Evolutionary conservation across 2,329 filamentous ascomycete genomes (phyloP).

Genomic region (Colletotrichum sansevieriae): DNA sequence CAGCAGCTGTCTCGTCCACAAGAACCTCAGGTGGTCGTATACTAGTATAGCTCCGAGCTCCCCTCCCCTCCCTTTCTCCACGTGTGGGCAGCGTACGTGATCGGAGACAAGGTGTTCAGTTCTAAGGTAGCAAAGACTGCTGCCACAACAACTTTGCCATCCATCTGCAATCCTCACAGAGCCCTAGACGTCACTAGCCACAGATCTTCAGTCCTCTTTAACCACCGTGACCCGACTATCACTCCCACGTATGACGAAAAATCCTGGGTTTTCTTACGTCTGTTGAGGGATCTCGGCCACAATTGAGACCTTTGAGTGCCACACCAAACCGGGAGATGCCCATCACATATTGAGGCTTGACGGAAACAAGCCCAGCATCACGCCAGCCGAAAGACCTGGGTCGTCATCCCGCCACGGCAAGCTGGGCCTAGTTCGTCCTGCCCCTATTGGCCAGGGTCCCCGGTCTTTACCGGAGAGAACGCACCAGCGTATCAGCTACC

Average conservation of each 20-base stretch:
- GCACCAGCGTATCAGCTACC: slow-evolving; percentile 24
- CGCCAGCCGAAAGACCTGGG: slow-evolving; percentile 18
- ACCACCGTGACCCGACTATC: slow-evolving; percentile 31
- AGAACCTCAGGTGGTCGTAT: background rate
- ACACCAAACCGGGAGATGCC: slow-evolving; percentile 12
- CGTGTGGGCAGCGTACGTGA: slow-evolving; percentile 35
- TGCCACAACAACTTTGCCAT: slow-evolving; percentile 15
- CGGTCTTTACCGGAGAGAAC: slow-evolving; percentile 34
- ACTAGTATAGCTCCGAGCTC: background rate
- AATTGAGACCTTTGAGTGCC: background rate
- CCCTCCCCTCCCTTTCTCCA: slow-evolving; percentile 4
- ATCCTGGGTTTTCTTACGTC: slow-evolving; percentile 23
- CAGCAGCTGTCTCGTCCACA: background rate
- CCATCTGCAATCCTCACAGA: slow-evolving; percentile 9
- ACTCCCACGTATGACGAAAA: slow-evolving; percentile 28
- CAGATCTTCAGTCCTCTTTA: slow-evolving; percentile 37
- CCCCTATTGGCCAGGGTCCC: slow-evolving; percentile 21
- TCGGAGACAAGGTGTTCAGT: slow-evolving; percentile 20
- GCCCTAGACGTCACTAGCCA: slow-evolving; percentile 43
- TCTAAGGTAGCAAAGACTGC: background rate
- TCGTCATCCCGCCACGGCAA: slow-evolving; percentile 38
- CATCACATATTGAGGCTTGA: slow-evolving; percentile 26
- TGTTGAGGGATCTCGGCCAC: background rate
- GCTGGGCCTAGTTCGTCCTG: slow-evolving; percentile 15
- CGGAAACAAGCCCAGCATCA: slow-evolving; percentile 36